Conservation (phyloP, 805 yeast species). For the Cyberlindnera saturnus region DNA sequence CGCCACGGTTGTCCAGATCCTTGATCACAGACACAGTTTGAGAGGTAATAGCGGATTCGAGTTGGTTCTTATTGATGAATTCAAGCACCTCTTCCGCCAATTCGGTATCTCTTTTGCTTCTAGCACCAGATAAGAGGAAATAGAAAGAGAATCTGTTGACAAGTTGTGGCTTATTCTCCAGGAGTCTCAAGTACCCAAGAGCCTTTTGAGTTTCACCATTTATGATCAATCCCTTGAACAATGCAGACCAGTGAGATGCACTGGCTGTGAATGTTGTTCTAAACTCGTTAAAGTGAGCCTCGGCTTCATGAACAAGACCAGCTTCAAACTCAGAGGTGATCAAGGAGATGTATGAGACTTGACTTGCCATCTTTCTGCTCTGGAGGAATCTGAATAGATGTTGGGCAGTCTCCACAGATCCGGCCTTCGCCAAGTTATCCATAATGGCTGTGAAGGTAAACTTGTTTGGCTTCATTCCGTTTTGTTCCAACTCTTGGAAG, state of each 20-base stretch:
- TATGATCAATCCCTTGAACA: conserved; percentile 20
- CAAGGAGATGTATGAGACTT: conserved; percentile 39
- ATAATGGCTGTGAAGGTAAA: conserved; percentile 47
- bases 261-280: conserved; percentile 18
- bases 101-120: conserved; percentile 10
- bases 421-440: conserved; percentile 44
- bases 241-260: conserved; percentile 18
- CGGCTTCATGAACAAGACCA: conserved; percentile 37
- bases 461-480: conserved; percentile 35
- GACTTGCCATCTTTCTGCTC: conserved; percentile 27
- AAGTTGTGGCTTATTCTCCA: conserved; percentile 1
- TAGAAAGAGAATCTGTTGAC: conserved; percentile 17
- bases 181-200: conserved; percentile 11
- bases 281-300: conserved; percentile 27
- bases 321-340: conserved; percentile 39
- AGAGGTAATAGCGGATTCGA: conserved; percentile 2
- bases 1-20: conserved; percentile 6
- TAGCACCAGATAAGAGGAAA: conserved; percentile 16
- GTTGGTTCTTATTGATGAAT: conserved; percentile 6
- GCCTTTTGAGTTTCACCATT: conserved; percentile 9
- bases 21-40: conserved; percentile 6
- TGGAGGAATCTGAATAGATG: conserved; percentile 38
- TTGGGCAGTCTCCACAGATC: conserved; percentile 48
- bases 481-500: conserved; percentile 34
- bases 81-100: conserved; percentile 15